Percentiles rank a stretch among this genome's conserved stretches.
Evolutionary conservation across 2,329 filamentous ascomycete genomes (phyloP).

Genomic region (Nigrospora osmanthi): DNA sequence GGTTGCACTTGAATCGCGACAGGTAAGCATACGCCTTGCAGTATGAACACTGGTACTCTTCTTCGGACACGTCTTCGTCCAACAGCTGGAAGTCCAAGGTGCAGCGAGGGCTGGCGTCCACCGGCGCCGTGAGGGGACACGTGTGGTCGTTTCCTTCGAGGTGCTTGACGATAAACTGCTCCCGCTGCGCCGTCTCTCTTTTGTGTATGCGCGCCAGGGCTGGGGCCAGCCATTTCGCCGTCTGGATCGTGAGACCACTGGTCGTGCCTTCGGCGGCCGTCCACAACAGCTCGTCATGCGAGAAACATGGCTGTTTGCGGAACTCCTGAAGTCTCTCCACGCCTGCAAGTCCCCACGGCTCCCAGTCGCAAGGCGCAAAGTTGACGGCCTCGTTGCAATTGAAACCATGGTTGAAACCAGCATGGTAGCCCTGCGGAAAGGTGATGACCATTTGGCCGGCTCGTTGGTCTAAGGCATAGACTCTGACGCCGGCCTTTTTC

Average conservation of each 20-base stretch:
- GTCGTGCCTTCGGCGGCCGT: slow-evolving; percentile 78
- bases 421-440: slow-evolving; percentile 94
- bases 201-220: slow-evolving; percentile 72
- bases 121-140: slow-evolving; percentile 37
- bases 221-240: slow-evolving; percentile 89
- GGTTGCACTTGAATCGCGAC: slow-evolving; percentile 80
- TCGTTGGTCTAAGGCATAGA: slow-evolving; percentile 91
- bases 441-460: slow-evolving; percentile 95
- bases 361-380: slow-evolving; percentile 93
- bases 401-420: slow-evolving; percentile 97
- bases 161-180: slow-evolving; percentile 61
- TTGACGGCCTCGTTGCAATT: slow-evolving; percentile 99
- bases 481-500: slow-evolving; percentile 83
- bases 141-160: slow-evolving; percentile 43
- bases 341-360: slow-evolving; percentile 79
- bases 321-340: slow-evolving; percentile 83
- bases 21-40: slow-evolving; percentile 92
- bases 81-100: slow-evolving; percentile 56
- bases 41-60: slow-evolving; percentile 84
- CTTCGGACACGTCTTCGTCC: slow-evolving; percentile 73
- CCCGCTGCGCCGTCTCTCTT: slow-evolving; percentile 63
- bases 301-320: slow-evolving; percentile 89
- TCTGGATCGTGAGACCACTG: slow-evolving; percentile 66
- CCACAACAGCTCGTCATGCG: slow-evolving; percentile 88
- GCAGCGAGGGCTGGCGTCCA: slow-evolving; percentile 42